Evolutionary conservation across 257 asterid species (phyloP).

Genomic region (Cinchona pubescens): DNA sequence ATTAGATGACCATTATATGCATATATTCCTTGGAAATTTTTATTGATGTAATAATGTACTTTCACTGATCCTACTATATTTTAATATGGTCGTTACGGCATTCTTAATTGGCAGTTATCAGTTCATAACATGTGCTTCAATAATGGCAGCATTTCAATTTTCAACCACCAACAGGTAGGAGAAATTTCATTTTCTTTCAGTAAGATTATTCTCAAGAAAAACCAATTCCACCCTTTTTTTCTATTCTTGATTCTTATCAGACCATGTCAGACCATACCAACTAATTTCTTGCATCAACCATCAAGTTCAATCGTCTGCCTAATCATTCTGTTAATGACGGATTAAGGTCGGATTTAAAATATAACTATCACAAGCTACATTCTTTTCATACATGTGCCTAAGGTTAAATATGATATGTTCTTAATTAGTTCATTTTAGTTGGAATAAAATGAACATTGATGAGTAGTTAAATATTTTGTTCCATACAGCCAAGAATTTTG

Average conservation of each 20-base stretch:
- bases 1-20: conserved; percentile 4
- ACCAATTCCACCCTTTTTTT: background rate
- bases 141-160: conserved; percentile 34
- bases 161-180: conserved; percentile 22
- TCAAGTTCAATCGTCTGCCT: background rate
- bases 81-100: conserved; percentile 15
- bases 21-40: conserved; percentile 2
- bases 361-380: conserved; percentile 5
- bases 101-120: conserved; percentile 26
- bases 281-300: background rate
- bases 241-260: background rate
- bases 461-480: no score
- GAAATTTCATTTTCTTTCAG: conserved; percentile 11
- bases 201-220: background rate
- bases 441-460: background rate
- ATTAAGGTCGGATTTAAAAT: background rate
- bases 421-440: background rate
- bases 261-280: conserved; percentile 22
- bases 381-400: background rate
- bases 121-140: conserved; percentile 35
- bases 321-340: conserved; percentile 23
- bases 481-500: background rate
- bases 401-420: background rate
- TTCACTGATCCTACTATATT: conserved; percentile 7
- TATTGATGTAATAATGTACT: conserved; percentile 1